Percentiles rank a stretch among this genome's conserved stretches.
Evolutionary conservation across 164 flowering plant species (phyloP).

Genomic region (Echeveria elegans): DNA sequence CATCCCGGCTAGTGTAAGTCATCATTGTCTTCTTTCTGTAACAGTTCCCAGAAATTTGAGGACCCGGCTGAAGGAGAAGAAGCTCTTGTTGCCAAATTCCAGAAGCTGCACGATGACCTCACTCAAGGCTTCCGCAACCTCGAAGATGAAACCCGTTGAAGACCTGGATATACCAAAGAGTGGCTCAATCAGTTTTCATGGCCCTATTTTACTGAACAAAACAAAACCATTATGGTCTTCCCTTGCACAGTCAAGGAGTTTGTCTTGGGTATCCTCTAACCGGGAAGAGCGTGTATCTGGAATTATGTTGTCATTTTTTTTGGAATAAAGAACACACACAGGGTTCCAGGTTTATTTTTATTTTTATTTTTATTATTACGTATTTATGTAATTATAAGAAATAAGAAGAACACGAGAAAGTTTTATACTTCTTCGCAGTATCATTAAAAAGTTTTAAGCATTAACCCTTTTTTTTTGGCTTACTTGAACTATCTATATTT

Average conservation of each 20-base stretch:
- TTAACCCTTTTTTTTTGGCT: no score
- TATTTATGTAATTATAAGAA: no score
- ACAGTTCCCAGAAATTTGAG: constrained; percentile 96
- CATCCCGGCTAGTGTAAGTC: neutral
- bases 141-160: constrained; percentile 88
- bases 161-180: neutral
- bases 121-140: constrained; percentile 91
- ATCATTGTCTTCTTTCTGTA: neutral
- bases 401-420: neutral
- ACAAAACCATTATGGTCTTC: neutral
- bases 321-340: neutral
- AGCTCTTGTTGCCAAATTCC: constrained; percentile 71
- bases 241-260: neutral
- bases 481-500: no score
- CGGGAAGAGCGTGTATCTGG: neutral
- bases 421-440: no score
- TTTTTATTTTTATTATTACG: no score
- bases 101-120: constrained; percentile 79
- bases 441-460: no score
- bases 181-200: neutral
- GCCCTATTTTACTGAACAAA: neutral
- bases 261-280: neutral
- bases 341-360: neutral
- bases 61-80: constrained; percentile 98
- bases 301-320: neutral